Conservation (phyloP, 73 alveolate genomes). For the Paramecium sonneborni region DNA sequence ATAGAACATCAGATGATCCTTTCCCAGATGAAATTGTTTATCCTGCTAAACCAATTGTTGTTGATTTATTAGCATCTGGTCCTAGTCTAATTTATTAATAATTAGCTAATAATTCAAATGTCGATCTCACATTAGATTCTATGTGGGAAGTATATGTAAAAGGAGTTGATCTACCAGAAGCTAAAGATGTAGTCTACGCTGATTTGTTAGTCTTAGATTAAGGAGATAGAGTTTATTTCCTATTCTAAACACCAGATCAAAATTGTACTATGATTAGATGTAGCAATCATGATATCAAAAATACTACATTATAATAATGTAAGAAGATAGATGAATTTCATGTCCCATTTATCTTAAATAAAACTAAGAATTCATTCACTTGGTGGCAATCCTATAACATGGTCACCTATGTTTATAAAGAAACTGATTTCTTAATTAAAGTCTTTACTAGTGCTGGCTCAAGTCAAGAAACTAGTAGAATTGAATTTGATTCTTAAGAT, state of each 20-base stretch:
- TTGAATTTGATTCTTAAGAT: background rate
- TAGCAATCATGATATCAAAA: background rate
- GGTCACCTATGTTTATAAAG: background rate
- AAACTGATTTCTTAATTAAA: background rate
- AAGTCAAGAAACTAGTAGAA: background rate
- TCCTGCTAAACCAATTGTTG: background rate
- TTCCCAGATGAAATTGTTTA: background rate
- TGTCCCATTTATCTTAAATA: background rate
- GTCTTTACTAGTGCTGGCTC: background rate
- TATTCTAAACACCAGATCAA: background rate
- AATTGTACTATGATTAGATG: background rate
- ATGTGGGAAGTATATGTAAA: slow-evolving; percentile 1
- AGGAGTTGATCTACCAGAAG: slow-evolving; percentile 6
- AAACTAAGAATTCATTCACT: background rate
- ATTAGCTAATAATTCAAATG: background rate
- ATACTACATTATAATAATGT: background rate
- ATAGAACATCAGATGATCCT: background rate
- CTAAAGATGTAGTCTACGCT: slow-evolving; percentile 25
- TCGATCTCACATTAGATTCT: background rate
- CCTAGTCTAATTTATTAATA: background rate
- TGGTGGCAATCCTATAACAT: background rate
- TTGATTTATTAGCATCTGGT: slow-evolving; percentile 29
- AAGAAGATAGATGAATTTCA: background rate
- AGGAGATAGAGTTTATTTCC: background rate
- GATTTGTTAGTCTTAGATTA: background rate